phyloP scores from a whole-genome alignment of 345 rosid species.

The Acer negundo region DNA sequence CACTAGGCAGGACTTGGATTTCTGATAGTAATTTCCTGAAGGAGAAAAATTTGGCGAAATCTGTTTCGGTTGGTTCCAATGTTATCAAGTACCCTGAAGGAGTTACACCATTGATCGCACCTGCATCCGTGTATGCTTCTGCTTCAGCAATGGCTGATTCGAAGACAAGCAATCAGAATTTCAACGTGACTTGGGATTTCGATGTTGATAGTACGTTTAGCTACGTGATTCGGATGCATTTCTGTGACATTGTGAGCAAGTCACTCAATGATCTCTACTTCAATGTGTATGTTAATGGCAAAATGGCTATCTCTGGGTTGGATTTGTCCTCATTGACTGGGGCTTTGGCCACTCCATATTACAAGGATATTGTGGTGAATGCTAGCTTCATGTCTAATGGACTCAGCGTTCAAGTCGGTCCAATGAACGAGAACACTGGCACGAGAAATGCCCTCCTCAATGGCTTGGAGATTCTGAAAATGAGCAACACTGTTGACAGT shows the following conservation, averaged over 20 bases:
- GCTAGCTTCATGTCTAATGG: constrained; percentile 42
- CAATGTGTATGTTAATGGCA: constrained; percentile 66
- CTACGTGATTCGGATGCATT: constrained; percentile 71
- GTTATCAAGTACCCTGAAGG: constrained; percentile 51
- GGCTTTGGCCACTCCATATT: constrained; percentile 54
- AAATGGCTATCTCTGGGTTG: constrained; percentile 63
- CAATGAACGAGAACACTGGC: constrained; percentile 59
- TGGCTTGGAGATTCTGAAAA: constrained; percentile 72
- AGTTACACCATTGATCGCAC: constrained; percentile 65
- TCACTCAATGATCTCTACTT: constrained; percentile 68
- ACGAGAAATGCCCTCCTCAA: constrained; percentile 59
- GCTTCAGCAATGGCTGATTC: constrained; percentile 65
- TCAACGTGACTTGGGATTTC: constrained; percentile 72
- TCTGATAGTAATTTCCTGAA: constrained; percentile 54
- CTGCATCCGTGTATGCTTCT: constrained; percentile 62
- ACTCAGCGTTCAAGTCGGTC: constrained; percentile 62
- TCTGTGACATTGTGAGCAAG: constrained; percentile 79
- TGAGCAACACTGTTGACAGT: constrained; percentile 72
- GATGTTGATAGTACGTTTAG: constrained; percentile 50
- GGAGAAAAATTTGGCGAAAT: constrained; percentile 41
- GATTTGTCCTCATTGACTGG: constrained; percentile 57
- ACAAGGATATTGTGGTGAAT: constrained; percentile 72
- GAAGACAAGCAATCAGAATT: constrained; percentile 40
- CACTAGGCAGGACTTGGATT: constrained; percentile 56
- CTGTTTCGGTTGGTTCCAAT: constrained; percentile 34